These are phyloP conservation scores for Hericium coralloides DNA, from an alignment of 768 basidiomycete genomes.

Conservation along the genomic window DNA sequence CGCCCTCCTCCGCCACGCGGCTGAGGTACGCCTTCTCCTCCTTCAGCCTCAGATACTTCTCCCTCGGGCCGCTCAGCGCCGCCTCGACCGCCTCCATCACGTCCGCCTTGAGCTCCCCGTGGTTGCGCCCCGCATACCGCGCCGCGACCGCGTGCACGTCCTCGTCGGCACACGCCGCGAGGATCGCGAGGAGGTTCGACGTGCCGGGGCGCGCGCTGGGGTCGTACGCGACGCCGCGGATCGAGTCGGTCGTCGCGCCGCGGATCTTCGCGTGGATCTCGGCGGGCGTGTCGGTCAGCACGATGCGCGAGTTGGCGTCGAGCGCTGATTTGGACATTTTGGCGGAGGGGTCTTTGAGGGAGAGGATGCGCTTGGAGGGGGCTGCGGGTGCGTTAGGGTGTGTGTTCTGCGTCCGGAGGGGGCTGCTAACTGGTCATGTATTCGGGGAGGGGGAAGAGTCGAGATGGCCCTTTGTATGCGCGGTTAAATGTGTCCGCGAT, in stretches of 20 bases:
- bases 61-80: slow-evolving; percentile 54
- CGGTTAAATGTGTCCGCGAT: slow-evolving; percentile 79
- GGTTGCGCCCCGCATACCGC: slow-evolving; percentile 46
- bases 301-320: slow-evolving; percentile 70
- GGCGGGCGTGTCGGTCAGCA: slow-evolving; percentile 64
- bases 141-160: slow-evolving; percentile 36
- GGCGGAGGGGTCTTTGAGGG: slow-evolving; percentile 71
- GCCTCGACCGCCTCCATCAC: slow-evolving; percentile 68
- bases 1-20: slow-evolving; percentile 56
- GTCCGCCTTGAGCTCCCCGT: slow-evolving; percentile 63
- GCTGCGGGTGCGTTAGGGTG: slow-evolving; percentile 34
- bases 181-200: slow-evolving; percentile 72
- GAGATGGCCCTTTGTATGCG: slow-evolving; percentile 36
- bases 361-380: slow-evolving; percentile 72
- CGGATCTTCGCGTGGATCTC: slow-evolving; percentile 67
- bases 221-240: slow-evolving; percentile 68
- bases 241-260: slow-evolving; percentile 80
- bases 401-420: not conserved
- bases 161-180: slow-evolving; percentile 60
- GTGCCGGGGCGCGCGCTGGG: slow-evolving; percentile 74
- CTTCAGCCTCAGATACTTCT: slow-evolving; percentile 57
- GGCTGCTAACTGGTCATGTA: slow-evolving; percentile 60
- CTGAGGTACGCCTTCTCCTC: slow-evolving; percentile 51
- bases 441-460: slow-evolving; percentile 65
- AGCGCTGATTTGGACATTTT: slow-evolving; percentile 97